Evolutionary conservation across 768 basidiomycete genomes (phyloP).

Genomic region (Agaricus sinodeliciosus): DNA sequence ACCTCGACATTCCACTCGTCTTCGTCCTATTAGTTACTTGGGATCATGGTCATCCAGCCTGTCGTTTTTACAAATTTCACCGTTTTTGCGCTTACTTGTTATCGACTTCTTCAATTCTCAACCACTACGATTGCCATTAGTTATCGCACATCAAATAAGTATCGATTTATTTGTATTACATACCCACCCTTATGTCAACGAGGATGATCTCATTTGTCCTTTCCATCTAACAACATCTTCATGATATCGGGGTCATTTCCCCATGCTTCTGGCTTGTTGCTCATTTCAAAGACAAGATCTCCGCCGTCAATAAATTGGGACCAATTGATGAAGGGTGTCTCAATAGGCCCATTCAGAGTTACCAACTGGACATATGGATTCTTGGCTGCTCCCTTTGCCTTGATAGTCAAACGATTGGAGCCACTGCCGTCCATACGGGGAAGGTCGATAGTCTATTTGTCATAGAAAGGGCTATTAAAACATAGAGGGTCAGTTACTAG

Average conservation of each 20-base stretch:
- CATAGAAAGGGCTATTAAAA: conserved; percentile 38
- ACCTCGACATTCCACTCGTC: too few species aligned
- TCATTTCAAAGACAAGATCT: conserved; percentile 61
- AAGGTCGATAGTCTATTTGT: conserved; percentile 47
- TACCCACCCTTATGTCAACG: too few species aligned
- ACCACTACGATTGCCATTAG: too few species aligned
- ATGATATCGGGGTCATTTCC: conserved; percentile 24
- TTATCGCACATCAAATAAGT: too few species aligned
- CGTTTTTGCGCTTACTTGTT: too few species aligned
- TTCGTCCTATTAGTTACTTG: too few species aligned
- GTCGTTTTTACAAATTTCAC: too few species aligned
- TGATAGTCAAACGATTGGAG: conserved; percentile 39
- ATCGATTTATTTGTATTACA: too few species aligned
- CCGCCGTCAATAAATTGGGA: conserved; percentile 55
- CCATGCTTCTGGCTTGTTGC: conserved; percentile 28
- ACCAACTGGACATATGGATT: conserved; percentile 58
- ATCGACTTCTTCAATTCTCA: too few species aligned
- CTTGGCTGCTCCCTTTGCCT: conserved; percentile 47
- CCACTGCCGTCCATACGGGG: conserved; percentile 24
- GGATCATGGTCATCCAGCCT: too few species aligned
- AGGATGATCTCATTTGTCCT: neutral
- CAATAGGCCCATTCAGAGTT: conserved; percentile 45
- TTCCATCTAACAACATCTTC: neutral
- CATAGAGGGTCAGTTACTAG: neutral
- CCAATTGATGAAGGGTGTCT: conserved; percentile 48